phyloP scores from a whole-genome alignment of 352 stramenopile species.

The Saprolegnia parasitica region DNA sequence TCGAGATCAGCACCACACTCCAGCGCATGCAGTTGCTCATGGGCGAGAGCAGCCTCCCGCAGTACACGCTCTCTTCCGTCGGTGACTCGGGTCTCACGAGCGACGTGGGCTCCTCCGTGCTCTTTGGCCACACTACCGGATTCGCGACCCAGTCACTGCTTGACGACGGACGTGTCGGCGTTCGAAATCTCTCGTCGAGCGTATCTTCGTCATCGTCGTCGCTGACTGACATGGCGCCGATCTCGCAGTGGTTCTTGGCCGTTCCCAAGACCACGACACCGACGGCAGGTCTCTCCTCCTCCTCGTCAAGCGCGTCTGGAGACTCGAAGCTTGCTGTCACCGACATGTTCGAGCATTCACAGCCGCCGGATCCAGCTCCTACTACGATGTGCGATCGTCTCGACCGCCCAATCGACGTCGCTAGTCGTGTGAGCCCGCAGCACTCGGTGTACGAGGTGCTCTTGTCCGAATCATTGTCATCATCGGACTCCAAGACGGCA shows the following conservation, averaged over 20 bases:
- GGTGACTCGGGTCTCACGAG: not conserved
- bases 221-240: not conserved
- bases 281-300: not conserved
- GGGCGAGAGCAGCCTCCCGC: not conserved
- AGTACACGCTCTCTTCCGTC: conserved; percentile 10
- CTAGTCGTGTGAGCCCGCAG: no score
- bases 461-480: no score
- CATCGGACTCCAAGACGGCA: no score
- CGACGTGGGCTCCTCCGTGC: not conserved
- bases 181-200: not conserved
- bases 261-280: not conserved
- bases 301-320: not conserved
- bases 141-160: not conserved
- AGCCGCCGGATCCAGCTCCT: no score
- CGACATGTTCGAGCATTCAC: no score
- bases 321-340: no score
- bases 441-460: no score
- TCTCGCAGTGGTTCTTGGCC: conserved; percentile 11
- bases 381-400: no score
- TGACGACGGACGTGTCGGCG: not conserved
- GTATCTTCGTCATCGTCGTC: not conserved
- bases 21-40: conserved; percentile 6
- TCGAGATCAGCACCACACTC: not conserved
- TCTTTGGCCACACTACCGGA: not conserved
- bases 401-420: no score